Base-by-base conservation (phyloP, 1,139 yeast species). In the Sugiyamaella xylanicola region DNA sequence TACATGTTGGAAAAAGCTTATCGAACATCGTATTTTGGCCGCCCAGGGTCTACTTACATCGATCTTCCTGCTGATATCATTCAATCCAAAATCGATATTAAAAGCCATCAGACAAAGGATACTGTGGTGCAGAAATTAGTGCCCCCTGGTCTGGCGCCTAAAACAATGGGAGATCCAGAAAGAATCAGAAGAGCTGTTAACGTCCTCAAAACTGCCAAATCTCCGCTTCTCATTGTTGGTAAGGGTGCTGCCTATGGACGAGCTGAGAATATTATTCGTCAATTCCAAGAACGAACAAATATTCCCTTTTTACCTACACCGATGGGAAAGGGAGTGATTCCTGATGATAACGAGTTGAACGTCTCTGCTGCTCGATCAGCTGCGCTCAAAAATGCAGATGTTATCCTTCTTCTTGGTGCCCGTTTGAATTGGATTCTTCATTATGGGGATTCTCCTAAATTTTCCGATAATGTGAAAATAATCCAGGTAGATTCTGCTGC, bases 251-350 rank as follows among this genome's bases (percentile, higher is more conserved):
- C 84, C 0, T 77, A 76, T 55, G 72, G 74, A 1, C 67, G 72
- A 48, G 77, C 80, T 1, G 77, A 79, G 7, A 41, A 46, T 0
- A 66, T 68, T 1, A 59, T 84, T 8, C 67, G 79, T 1, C 46
- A 62, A 1, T 73, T 84, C 50, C 74, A 83, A 19, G 55, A 65
- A 4, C 40, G 54, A 1, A 77, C 80, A 47, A 64, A 72, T 13
- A 55, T 83, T 1, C 81, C 86, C 1, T 84, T 84, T 61, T 64
- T 84, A 51, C 87, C 89, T 11, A 84, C 89, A 0, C 88, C 89
- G 1, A 84, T 84, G 89, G 89, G 86, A 0, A 84, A 84, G 66
- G 89, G 89, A n/a, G 81, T 84, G 0, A 68, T 84, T 0, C 74
- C 81, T 0, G 89, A 84, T 62, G 63, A 69, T 3, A 71, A 73